Evolutionary conservation across 768 basidiomycete genomes (phyloP), one percentile per base, ranked within the genome.

Genomic region (Amanita molliuscula): DNA sequence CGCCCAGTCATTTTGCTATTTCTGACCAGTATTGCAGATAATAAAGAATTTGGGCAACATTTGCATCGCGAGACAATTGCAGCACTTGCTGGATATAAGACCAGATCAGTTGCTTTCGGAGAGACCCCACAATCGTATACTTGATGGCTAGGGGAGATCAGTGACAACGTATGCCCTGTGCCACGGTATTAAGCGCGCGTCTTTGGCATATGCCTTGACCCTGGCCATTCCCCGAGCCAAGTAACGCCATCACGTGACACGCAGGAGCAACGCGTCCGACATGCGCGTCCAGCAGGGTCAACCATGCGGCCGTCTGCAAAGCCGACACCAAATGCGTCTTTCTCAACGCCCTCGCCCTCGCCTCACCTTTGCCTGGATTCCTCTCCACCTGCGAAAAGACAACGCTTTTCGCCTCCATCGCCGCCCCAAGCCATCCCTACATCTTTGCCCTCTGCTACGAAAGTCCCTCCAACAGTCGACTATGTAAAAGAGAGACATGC

Each of bases 401-500:
- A 9, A 51, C 50, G 31, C 8, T 16, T n/a, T 23, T 52, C 23
- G 35, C 53, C 45, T 34, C 48, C 34, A 42, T 49, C 53, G n/a
- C 35, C 50, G 28, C 52, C 45, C 11, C 46, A 28, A 51, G 10
- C 72, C 23, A 66, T 72, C n/a, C 65, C 71, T 4, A 59, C 56
- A n/a, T 56, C 64, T 15, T 62, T 63, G 42, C 62, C 55, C 28
- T 60, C 57, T 16, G 55, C 53, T 11, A 58, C 60, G 15, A 48
- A 53, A 47, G 57, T 62, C 21, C 54, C 63, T 25, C 61, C 59
- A 16, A 53, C 70, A 11, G 10, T 18, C 3, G 75, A 80, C 54
- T 64, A 80, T 18, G 64, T 78, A 47, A 71, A 74, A 31, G 79
- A 78, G 31, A 71, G 82, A 38, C 70, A 77, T 47, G 81, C 75